Conservation (phyloP, 2,329 filamentous ascomycete species). For the Apiospora hydei region DNA sequence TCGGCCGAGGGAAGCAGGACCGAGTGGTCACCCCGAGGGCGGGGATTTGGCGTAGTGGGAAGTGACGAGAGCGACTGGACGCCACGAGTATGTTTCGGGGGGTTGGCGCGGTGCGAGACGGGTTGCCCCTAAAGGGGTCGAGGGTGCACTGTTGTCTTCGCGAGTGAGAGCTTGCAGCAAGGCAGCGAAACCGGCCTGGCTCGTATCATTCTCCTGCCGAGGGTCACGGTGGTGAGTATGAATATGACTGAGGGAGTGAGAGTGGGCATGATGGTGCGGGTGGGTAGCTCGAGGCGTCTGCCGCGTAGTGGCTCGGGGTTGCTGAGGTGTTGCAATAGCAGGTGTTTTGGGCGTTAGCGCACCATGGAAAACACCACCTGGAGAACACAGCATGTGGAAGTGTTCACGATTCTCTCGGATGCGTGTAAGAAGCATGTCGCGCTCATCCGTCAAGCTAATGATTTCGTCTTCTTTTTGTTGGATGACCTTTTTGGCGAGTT, state of each 20-base stretch:
- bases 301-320: constrained; percentile 56
- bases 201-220: constrained; percentile 56
- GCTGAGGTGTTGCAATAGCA: constrained; percentile 53
- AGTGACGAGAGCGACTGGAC: constrained; percentile 86
- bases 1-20: constrained; percentile 69
- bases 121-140: constrained; percentile 66
- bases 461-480: constrained; percentile 80
- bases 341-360: constrained; percentile 64
- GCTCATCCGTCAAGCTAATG: constrained; percentile 74
- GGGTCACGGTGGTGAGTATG: constrained; percentile 41
- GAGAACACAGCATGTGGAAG: constrained; percentile 79
- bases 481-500: constrained; percentile 79
- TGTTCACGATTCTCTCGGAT: constrained; percentile 92
- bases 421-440: constrained; percentile 77
- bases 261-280: constrained; percentile 17
- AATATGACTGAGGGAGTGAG: constrained; percentile 13
- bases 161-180: constrained; percentile 83
- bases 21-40: constrained; percentile 55
- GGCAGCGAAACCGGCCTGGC: constrained; percentile 75
- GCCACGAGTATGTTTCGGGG: constrained; percentile 73
- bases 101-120: constrained; percentile 56
- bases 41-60: constrained; percentile 74
- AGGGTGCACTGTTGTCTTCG: constrained; percentile 76
- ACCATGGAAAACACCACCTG: constrained; percentile 71
- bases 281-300: constrained; percentile 54